These are phyloP conservation scores for Backusella luteola DNA, from an alignment of 192 early-diverging fungal genomes.

Conservation along the genomic window DNA sequence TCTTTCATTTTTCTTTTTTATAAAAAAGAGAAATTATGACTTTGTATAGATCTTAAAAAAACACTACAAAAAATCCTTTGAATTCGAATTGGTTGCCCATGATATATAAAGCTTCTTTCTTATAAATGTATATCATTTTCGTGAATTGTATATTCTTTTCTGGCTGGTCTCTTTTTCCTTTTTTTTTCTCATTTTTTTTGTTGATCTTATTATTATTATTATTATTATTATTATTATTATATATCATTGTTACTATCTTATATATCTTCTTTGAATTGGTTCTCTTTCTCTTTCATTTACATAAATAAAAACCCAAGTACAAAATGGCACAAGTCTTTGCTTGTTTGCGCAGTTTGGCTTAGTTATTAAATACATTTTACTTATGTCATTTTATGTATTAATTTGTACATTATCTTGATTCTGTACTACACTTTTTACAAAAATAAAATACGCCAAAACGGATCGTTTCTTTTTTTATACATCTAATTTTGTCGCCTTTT, in stretches of 20 bases:
- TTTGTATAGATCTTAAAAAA: no score
- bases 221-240: background rate
- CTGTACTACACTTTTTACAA: background rate
- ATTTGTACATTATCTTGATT: background rate
- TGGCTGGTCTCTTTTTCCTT: background rate
- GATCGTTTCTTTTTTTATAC: background rate
- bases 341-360: background rate
- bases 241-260: background rate
- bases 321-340: background rate
- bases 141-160: background rate
- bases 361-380: background rate
- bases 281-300: background rate
- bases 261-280: background rate
- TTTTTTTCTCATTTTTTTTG: background rate
- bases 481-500: background rate
- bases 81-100: background rate
- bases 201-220: background rate
- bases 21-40: no score
- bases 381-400: background rate
- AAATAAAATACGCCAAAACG: background rate
- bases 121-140: background rate
- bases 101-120: background rate
- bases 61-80: background rate
- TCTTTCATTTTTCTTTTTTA: background rate
- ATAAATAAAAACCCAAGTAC: background rate